Evolutionary conservation across 129 eudicot species (phyloP).

Genomic region (Sambucus nigra): DNA sequence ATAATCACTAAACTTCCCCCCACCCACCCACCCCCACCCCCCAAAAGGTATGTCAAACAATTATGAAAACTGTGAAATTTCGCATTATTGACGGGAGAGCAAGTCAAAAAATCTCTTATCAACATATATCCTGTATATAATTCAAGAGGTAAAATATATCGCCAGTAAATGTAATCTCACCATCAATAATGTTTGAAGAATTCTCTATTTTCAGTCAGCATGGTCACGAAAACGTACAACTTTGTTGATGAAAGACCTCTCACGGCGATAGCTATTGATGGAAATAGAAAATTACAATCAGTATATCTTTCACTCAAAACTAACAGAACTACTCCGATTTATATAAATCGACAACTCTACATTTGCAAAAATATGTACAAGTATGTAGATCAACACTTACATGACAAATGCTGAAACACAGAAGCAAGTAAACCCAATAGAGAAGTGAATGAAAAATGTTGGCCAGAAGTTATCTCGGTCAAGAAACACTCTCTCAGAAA

Average conservation of each 20-base stretch:
- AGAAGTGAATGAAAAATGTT: conserved; percentile 59
- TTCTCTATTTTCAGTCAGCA: conserved; percentile 39
- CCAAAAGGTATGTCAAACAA: no score
- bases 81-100: no score
- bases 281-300: conserved; percentile 1
- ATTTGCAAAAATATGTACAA: no score
- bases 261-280: conserved; percentile 50
- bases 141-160: background rate
- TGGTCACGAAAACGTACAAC: conserved; percentile 69
- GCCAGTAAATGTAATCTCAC: conserved; percentile 3
- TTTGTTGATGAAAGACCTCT: conserved; percentile 66
- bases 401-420: conserved; percentile 48
- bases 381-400: conserved; percentile 39
- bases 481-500: conserved; percentile 59
- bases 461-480: conserved; percentile 71
- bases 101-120: no score
- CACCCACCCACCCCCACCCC: no score
- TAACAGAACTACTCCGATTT: background rate
- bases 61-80: no score
- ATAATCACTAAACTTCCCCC: no score
- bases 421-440: conserved; percentile 58
- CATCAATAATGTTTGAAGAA: conserved; percentile 9
- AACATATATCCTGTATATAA: no score
- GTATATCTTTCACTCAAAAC: conserved; percentile 4
- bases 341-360: no score